Evolutionary conservation across 2,329 filamentous ascomycete species (phyloP).

Genomic region (Dothiorella sarmentorum): DNA sequence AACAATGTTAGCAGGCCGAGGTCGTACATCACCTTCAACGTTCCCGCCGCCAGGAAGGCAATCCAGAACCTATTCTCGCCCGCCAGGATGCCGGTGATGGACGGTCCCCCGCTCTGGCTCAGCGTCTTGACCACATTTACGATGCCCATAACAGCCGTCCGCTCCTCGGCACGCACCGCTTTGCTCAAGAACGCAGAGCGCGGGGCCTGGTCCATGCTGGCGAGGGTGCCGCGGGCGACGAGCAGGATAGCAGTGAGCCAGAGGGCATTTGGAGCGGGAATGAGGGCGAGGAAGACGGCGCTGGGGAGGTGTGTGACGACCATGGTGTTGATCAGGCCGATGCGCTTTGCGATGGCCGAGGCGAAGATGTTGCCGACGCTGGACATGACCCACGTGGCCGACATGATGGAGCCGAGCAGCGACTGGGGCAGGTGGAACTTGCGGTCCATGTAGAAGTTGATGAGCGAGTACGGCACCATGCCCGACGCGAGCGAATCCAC

Average conservation of each 20-base stretch:
- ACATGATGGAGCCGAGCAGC: slow-evolving; percentile 53
- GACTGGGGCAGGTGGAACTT: slow-evolving; percentile 54
- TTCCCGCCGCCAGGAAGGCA: slow-evolving; percentile 38
- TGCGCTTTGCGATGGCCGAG: slow-evolving; percentile 63
- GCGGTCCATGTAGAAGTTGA: slow-evolving; percentile 55
- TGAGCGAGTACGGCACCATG: slow-evolving; percentile 53
- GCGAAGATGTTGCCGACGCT: slow-evolving; percentile 47
- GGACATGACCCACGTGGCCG: slow-evolving; percentile 44
- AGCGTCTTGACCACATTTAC: slow-evolving; percentile 39
- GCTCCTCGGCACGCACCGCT: slow-evolving; percentile 34
- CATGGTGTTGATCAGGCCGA: slow-evolving; percentile 50
- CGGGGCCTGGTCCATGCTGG: slow-evolving; percentile 39
- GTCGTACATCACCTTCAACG: slow-evolving; percentile 36
- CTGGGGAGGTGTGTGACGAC: slow-evolving; percentile 36
- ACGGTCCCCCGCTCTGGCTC: slow-evolving; percentile 32
- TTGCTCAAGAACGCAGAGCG: slow-evolving; percentile 34
- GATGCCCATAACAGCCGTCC: slow-evolving; percentile 40
- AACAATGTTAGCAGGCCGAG: slow-evolving; percentile 35
- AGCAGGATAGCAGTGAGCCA: slow-evolving; percentile 31
- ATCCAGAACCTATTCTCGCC: slow-evolving; percentile 35
- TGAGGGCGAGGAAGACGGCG: slow-evolving; percentile 33
- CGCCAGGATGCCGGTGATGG: slow-evolving; percentile 36
- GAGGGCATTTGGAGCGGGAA: slow-evolving; percentile 22
- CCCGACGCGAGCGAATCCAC: slow-evolving; percentile 69
- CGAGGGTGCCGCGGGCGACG: slow-evolving; percentile 30